Evolutionary conservation across 108 stramenopile genomes (phyloP).

Genomic region (Parietichytrium sp.): DNA sequence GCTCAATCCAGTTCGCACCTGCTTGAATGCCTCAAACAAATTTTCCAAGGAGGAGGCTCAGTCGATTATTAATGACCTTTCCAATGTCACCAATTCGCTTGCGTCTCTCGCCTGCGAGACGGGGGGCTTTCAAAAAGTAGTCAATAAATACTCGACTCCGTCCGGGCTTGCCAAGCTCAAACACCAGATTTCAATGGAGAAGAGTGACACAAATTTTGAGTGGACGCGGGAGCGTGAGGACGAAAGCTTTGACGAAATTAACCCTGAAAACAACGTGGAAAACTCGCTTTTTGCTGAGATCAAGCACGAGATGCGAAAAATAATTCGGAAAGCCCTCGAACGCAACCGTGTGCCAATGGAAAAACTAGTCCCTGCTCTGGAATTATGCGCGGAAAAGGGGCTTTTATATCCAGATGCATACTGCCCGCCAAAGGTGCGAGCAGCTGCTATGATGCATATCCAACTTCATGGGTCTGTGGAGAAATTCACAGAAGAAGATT

Average conservation of each 20-base stretch:
- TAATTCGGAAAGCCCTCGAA: background rate
- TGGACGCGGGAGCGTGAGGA: background rate
- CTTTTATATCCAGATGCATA: background rate
- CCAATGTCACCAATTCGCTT: no score
- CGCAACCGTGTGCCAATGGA: background rate
- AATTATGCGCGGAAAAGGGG: background rate
- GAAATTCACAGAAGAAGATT: background rate
- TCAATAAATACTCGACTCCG: background rate
- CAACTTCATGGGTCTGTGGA: conserved; percentile 10
- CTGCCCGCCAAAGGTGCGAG: conserved; percentile 11
- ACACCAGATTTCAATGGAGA: background rate
- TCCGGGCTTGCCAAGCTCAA: background rate
- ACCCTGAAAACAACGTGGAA: background rate
- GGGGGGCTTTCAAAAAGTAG: background rate
- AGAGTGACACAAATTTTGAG: background rate
- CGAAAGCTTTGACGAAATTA: no score
- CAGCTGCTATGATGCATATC: conserved; percentile 8
- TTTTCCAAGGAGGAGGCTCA: no score
- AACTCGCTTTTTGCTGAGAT: background rate
- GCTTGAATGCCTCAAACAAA: no score
- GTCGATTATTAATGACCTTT: no score
- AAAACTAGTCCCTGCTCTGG: background rate
- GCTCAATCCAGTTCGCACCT: no score
- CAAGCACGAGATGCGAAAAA: no score
- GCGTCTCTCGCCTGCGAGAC: background rate